phyloP scores from a whole-genome alignment of 345 rosid species.

The Microthlaspi erraticum region DNA sequence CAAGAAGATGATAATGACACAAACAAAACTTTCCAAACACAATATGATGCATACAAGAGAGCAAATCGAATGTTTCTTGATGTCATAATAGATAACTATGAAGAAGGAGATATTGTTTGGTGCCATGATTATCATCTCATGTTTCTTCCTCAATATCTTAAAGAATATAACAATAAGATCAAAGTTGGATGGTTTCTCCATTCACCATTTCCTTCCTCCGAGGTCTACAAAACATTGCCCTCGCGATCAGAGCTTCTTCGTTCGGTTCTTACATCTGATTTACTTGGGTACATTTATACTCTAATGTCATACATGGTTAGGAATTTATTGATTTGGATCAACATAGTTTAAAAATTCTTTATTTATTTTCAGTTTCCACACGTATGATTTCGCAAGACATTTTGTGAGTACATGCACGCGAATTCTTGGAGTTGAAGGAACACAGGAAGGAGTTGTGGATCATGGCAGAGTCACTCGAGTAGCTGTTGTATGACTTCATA shows the following conservation, averaged over 20 bases:
- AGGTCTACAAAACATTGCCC: slow-evolving; percentile 88
- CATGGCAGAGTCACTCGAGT: slow-evolving; percentile 90
- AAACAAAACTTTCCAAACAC: slow-evolving; percentile 83
- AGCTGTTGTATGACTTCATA: slow-evolving; percentile 66
- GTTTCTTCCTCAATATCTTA: slow-evolving; percentile 91
- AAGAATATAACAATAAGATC: slow-evolving; percentile 69
- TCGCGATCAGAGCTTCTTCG: slow-evolving; percentile 86
- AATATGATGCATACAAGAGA: slow-evolving; percentile 87
- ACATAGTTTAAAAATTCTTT: background rate
- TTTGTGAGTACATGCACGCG: slow-evolving; percentile 93
- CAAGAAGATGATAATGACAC: slow-evolving; percentile 91
- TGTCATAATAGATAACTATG: slow-evolving; percentile 76
- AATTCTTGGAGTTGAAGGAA: slow-evolving; percentile 93
- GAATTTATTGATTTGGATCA: slow-evolving; percentile 15
- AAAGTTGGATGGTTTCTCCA: slow-evolving; percentile 99
- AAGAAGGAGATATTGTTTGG: slow-evolving; percentile 96
- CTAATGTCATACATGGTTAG: background rate
- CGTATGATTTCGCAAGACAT: slow-evolving; percentile 93
- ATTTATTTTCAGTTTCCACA: slow-evolving; percentile 67
- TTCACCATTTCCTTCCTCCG: slow-evolving; percentile 98
- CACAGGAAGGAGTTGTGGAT: slow-evolving; percentile 92
- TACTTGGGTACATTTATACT: slow-evolving; percentile 69
- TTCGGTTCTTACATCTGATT: slow-evolving; percentile 83
- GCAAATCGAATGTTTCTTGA: slow-evolving; percentile 95
- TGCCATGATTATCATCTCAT: slow-evolving; percentile 96